A percentile compares a stretch with the other conserved stretches of the same genome.
phyloP scores from a whole-genome alignment of 106 monocot species.

The Platanthera zijinensis region DNA sequence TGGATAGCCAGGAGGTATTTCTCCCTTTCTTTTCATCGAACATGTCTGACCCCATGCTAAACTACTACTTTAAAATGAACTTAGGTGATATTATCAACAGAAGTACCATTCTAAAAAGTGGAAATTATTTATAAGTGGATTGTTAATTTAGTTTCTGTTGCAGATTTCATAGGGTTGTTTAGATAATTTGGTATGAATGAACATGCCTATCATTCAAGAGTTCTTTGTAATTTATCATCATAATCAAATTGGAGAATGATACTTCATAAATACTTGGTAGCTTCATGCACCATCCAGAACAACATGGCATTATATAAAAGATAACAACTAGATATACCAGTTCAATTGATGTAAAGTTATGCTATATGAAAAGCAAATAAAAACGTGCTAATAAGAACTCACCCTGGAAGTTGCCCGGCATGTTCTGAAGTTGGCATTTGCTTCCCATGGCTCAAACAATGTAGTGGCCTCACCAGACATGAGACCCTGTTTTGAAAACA shows the following conservation, averaged over 20 bases:
- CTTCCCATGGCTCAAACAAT: conserved; percentile 76
- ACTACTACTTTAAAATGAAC: too few relatives aligned
- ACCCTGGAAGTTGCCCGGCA: conserved; percentile 67
- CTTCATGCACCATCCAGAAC: not conserved
- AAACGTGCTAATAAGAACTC: conserved; percentile 5
- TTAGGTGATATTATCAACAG: too few relatives aligned
- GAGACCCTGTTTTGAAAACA: conserved; percentile 15
- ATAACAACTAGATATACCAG: not conserved
- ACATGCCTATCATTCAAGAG: not conserved
- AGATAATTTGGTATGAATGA: not conserved
- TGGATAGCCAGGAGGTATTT: too few relatives aligned
- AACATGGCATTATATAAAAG: not conserved
- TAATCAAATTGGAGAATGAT: not conserved
- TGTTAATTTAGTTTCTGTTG: not conserved
- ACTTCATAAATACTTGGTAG: not conserved
- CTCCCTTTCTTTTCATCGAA: too few relatives aligned
- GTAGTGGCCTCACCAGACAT: conserved; percentile 54
- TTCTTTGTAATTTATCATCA: not conserved
- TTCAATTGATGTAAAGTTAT: not conserved
- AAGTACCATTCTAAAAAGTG: too few relatives aligned
- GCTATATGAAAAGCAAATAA: not conserved
- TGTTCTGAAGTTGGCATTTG: conserved; percentile 76
- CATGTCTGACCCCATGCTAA: too few relatives aligned
- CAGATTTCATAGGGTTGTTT: not conserved
- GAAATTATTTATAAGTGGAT: not conserved